Base-by-base conservation (phyloP, 345 rosid species). In the Citrus maxima region DNA sequence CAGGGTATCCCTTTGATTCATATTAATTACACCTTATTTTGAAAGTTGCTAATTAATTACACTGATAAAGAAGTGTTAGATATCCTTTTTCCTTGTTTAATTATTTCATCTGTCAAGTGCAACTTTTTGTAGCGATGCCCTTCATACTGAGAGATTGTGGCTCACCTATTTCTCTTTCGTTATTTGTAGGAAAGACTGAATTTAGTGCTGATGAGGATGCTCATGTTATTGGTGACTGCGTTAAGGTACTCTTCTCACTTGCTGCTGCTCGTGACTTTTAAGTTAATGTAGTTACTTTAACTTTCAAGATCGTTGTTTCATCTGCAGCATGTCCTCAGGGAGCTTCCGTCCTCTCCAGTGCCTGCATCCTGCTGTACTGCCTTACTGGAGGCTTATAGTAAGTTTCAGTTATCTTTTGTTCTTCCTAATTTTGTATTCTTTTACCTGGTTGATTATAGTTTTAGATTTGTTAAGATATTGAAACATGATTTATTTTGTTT, bases 351-450 rank as follows among this genome's bases (percentile, higher is more conserved):
- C 66, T 96, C 98, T 65, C 99, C 99, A 66, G 98, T 96, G 83
- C 95, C 99, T 55, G 98, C 94, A 78, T 92, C 99, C 75, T 94
- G 98, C 85, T 96, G 99, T 80, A 90, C 97, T 82, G 98, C 97
- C 62, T 86, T 96, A 85, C 85, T 96, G 82, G 99, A 94, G 88
- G 98, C 99, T 78, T 90, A 93, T 84, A 91, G 99, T 96, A 85
- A 85, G 97, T 85, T 80, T 80, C 62, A 67, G 19, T 75, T 77
- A 24, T 81, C 18, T 81, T 49, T 32, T 7, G 59, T 77, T 70
- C 64, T 84, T 71, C 54, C 67, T 70, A 69, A 6, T 60, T 46
- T 60, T n/a, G 40, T 74, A 4, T 28, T 19, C 21, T 34, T 38
- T 51, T 64, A 46, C 54, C 59, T 27, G 7, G 34, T 13, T 75